Percentiles rank a stretch among this genome's conserved stretches.
Evolutionary conservation across 23 red algal species (phyloP).

Genomic region (Agarophyton chilense): DNA sequence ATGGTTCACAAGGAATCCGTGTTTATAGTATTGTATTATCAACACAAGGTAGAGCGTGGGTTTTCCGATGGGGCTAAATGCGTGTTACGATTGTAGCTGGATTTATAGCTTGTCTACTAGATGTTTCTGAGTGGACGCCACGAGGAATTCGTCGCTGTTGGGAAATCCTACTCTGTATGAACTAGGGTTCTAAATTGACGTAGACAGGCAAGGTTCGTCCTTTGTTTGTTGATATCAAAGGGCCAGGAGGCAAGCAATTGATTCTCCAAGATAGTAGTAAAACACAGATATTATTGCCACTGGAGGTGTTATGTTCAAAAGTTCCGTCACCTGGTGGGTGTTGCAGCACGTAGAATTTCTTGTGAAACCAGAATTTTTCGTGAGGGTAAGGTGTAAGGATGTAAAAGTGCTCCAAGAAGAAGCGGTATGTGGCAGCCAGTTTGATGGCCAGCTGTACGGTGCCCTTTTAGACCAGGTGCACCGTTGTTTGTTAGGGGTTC

Average conservation of each 20-base stretch:
- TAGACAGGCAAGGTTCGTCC: slow-evolving; percentile 30
- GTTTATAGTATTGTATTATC: background rate
- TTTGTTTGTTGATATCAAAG: background rate
- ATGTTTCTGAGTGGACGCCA: background rate
- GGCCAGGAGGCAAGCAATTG: background rate
- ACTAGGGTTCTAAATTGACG: background rate
- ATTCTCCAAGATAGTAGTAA: background rate
- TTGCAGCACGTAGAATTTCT: slow-evolving; percentile 6
- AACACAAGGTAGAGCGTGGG: background rate
- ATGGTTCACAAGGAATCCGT: background rate
- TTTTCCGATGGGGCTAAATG: background rate
- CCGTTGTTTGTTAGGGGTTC: slow-evolving; percentile 3
- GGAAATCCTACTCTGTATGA: background rate
- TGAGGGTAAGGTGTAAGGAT: slow-evolving; percentile 26
- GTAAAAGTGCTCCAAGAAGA: slow-evolving; percentile 27
- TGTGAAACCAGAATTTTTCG: background rate
- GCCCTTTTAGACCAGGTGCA: background rate
- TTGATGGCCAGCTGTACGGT: background rate
- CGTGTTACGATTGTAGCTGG: background rate
- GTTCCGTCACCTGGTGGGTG: slow-evolving; percentile 13
- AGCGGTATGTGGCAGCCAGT: background rate
- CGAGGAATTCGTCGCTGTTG: slow-evolving; percentile 18
- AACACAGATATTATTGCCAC: background rate
- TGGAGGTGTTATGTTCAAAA: background rate
- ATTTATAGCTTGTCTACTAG: background rate